These are phyloP conservation scores for Coemansia sp. DNA, from an alignment of 192 early-diverging fungal genomes.

Conservation along the genomic window DNA sequence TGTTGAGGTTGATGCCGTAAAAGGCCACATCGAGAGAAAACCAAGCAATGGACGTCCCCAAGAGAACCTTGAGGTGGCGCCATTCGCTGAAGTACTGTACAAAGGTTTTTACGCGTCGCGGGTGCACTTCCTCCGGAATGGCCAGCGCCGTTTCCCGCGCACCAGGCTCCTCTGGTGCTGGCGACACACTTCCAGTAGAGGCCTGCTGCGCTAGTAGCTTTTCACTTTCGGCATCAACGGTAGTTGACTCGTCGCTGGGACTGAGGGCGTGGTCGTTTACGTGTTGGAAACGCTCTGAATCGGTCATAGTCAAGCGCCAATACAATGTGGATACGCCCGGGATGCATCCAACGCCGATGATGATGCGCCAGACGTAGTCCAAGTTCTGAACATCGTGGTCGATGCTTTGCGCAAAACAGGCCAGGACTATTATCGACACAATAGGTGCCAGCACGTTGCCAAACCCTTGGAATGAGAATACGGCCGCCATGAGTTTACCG, in stretches of 20 bases:
- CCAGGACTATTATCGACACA: slow-evolving; percentile 66
- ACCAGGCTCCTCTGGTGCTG: background rate
- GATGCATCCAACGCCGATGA: slow-evolving; percentile 77
- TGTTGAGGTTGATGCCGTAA: slow-evolving; percentile 79
- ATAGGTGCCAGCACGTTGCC: slow-evolving; percentile 79
- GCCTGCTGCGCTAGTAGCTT: slow-evolving; percentile 36
- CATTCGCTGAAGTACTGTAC: slow-evolving; percentile 71
- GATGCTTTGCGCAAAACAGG: slow-evolving; percentile 65
- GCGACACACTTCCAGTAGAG: background rate
- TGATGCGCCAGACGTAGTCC: slow-evolving; percentile 88
- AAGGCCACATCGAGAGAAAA: slow-evolving; percentile 74
- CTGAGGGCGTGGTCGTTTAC: background rate
- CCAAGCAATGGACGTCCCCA: slow-evolving; percentile 71
- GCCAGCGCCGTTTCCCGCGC: background rate
- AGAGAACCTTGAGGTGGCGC: slow-evolving; percentile 74
- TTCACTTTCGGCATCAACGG: slow-evolving; percentile 36
- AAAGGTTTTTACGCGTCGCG: slow-evolving; percentile 51
- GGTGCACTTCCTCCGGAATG: background rate
- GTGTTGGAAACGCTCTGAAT: slow-evolving; percentile 80
- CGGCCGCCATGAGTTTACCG: slow-evolving; percentile 84
- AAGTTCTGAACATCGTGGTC: slow-evolving; percentile 59
- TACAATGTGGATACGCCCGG: slow-evolving; percentile 84
- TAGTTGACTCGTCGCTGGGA: background rate
- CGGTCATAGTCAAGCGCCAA: slow-evolving; percentile 86
- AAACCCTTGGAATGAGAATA: slow-evolving; percentile 91